Percentiles rank a stretch among this genome's conserved stretches.
Evolutionary conservation across 352 stramenopile genomes (phyloP).

Genomic region (Globisporangium barbulae): DNA sequence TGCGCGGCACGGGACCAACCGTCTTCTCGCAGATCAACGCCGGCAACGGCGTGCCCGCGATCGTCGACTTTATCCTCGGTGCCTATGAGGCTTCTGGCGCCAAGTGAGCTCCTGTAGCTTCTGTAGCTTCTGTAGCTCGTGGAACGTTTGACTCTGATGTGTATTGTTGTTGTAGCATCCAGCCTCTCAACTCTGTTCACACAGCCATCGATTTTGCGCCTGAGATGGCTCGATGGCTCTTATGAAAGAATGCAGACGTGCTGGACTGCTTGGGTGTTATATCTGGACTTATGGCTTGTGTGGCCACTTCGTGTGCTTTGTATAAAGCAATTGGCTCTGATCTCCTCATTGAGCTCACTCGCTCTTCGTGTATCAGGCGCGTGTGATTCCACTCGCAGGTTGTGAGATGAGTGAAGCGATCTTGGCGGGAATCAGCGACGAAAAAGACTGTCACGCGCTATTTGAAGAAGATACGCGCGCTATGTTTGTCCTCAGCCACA

Average conservation of each 20-base stretch:
- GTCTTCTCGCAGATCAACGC: conserved; percentile 96
- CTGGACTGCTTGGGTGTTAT: neutral
- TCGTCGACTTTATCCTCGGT: conserved; percentile 78
- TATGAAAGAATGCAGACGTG: neutral
- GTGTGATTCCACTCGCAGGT: too few relatives aligned
- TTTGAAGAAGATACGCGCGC: neutral
- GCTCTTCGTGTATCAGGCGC: too few relatives aligned
- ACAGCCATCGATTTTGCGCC: neutral
- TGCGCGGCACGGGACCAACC: conserved; percentile 92
- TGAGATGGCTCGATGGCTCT: neutral
- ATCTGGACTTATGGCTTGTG: neutral
- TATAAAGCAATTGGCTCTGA: neutral
- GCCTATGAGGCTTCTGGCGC: conserved; percentile 31
- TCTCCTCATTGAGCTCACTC: neutral
- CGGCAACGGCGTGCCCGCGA: conserved; percentile 85
- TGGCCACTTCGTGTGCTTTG: neutral
- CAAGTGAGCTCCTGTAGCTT: conserved; percentile 15
- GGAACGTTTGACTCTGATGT: neutral
- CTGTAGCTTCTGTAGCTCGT: neutral
- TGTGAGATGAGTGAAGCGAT: too few relatives aligned
- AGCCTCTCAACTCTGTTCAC: neutral
- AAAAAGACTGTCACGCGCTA: neutral
- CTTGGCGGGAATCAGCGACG: neutral
- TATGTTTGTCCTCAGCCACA: neutral
- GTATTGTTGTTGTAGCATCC: conserved; percentile 4